These are phyloP conservation scores for Hericium erinaceus DNA, from an alignment of 768 basidiomycete species.

Conservation along the genomic window DNA sequence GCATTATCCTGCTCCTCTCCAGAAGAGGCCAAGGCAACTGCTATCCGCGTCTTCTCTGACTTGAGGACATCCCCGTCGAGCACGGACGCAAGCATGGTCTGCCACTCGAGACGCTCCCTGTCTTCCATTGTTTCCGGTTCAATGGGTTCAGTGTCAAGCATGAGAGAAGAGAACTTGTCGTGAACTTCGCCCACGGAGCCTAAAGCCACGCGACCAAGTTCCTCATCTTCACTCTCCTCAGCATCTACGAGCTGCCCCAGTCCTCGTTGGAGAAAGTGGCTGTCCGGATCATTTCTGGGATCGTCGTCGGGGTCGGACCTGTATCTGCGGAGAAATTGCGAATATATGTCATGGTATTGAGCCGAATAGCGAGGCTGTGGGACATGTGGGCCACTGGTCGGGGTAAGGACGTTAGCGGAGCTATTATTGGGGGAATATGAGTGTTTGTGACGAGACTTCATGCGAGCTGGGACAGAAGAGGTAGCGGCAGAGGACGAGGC, in stretches of 20 bases:
- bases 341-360: constrained; percentile 57
- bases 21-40: constrained; percentile 62
- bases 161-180: constrained; percentile 42
- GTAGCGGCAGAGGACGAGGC: constrained; percentile 4
- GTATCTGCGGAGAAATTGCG: constrained; percentile 72
- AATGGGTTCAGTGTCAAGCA: constrained; percentile 53
- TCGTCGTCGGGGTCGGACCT: constrained; percentile 62
- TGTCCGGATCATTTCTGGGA: constrained; percentile 72
- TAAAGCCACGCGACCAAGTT: constrained; percentile 35
- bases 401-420: constrained; percentile 19
- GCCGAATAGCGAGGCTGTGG: constrained; percentile 20
- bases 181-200: constrained; percentile 34
- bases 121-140: constrained; percentile 66
- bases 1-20: constrained; percentile 61
- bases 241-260: constrained; percentile 58
- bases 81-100: constrained; percentile 89
- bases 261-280: constrained; percentile 70
- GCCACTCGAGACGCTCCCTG: constrained; percentile 87
- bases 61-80: constrained; percentile 90
- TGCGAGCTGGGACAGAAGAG: constrained; percentile 10
- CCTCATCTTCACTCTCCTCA: constrained; percentile 73
- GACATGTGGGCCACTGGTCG: constrained; percentile 20
- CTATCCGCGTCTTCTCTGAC: constrained; percentile 90
- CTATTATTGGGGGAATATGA: constrained; percentile 14
- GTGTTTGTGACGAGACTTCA: constrained; percentile 14